These are phyloP conservation scores for Luzula sylvatica DNA, from an alignment of 176 grass and related monocot species.

Conservation along the genomic window DNA sequence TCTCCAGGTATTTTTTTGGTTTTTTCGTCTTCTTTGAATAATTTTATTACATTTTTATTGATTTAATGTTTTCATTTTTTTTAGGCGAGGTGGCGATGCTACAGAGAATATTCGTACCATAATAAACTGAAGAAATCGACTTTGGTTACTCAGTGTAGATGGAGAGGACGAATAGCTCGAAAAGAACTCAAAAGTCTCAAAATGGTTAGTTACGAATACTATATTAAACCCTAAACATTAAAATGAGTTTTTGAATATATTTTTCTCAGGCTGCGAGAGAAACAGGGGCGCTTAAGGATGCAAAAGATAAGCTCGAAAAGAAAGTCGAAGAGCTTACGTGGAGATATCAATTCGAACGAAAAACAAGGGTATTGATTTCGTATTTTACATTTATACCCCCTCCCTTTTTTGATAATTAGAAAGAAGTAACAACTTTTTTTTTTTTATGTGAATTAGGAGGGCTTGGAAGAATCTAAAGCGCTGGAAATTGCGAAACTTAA, in stretches of 20 bases:
- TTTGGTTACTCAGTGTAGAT: conserved; percentile 64
- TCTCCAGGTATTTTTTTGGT: conserved; percentile 60
- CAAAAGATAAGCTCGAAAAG: conserved; percentile 93
- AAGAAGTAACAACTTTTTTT: conserved; percentile 13
- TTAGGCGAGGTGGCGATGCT: conserved; percentile 74
- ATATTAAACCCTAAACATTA: no score
- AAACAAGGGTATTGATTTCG: conserved; percentile 59
- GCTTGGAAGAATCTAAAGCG: conserved; percentile 89
- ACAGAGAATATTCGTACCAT: conserved; percentile 52
- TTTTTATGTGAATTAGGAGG: conserved; percentile 45
- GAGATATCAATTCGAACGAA: conserved; percentile 74
- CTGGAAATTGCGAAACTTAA: conserved; percentile 73
- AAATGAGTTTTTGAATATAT: neutral
- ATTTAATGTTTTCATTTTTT: conserved; percentile 13
- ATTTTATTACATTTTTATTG: conserved; percentile 16
- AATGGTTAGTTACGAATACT: conserved; percentile 34
- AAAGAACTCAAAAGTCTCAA: conserved; percentile 73
- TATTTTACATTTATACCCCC: conserved; percentile 19
- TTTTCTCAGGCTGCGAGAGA: conserved; percentile 75
- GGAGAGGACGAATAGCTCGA: conserved; percentile 75
- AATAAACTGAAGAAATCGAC: conserved; percentile 55
- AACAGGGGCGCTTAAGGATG: conserved; percentile 79
- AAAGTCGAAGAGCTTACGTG: conserved; percentile 86
- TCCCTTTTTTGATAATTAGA: conserved; percentile 9
- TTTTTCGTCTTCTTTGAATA: neutral